These are phyloP conservation scores for Coriaria nepalensis DNA, from an alignment of 306 rosid species.

Conservation along the genomic window DNA sequence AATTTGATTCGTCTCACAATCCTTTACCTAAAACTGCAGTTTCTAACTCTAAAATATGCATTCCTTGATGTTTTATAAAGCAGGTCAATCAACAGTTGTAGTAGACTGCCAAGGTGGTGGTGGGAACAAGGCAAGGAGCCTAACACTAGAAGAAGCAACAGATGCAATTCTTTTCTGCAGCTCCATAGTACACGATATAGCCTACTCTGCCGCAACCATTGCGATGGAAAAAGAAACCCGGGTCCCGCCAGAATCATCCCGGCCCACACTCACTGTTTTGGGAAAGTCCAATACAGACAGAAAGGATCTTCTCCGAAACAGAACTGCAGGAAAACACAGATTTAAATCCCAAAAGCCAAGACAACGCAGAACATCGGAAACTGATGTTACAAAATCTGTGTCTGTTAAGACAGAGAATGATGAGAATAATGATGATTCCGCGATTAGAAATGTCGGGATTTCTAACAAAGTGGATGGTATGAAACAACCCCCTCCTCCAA, in stretches of 20 bases:
- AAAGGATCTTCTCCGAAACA: constrained; percentile 33
- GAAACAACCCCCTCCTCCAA: constrained; percentile 40
- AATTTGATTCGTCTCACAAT: too few relatives aligned
- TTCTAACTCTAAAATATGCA: too few relatives aligned
- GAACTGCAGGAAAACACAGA: constrained; percentile 30
- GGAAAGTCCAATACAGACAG: constrained; percentile 42
- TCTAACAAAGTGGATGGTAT: constrained; percentile 56
- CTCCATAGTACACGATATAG: constrained; percentile 81
- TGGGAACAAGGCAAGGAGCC: constrained; percentile 48
- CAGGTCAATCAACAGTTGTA: constrained; percentile 65
- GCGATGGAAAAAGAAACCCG: constrained; percentile 65
- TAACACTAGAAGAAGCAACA: constrained; percentile 92
- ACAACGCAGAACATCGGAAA: constrained; percentile 33
- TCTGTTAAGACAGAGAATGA: constrained; percentile 46
- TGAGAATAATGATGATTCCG: constrained; percentile 44
- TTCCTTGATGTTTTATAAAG: constrained; percentile 10
- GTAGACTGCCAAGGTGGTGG: constrained; percentile 54
- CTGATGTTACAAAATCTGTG: constrained; percentile 27
- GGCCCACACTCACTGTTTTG: constrained; percentile 60
- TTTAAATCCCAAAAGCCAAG: constrained; percentile 46
- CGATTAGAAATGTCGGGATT: constrained; percentile 37
- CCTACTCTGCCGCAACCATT: constrained; percentile 68
- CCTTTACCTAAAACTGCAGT: too few relatives aligned
- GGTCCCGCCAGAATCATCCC: constrained; percentile 46
- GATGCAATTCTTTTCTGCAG: constrained; percentile 91